Conservation (phyloP, 192 early-diverging fungal genomes). For the Jimgerdemannia flammicorona region DNA sequence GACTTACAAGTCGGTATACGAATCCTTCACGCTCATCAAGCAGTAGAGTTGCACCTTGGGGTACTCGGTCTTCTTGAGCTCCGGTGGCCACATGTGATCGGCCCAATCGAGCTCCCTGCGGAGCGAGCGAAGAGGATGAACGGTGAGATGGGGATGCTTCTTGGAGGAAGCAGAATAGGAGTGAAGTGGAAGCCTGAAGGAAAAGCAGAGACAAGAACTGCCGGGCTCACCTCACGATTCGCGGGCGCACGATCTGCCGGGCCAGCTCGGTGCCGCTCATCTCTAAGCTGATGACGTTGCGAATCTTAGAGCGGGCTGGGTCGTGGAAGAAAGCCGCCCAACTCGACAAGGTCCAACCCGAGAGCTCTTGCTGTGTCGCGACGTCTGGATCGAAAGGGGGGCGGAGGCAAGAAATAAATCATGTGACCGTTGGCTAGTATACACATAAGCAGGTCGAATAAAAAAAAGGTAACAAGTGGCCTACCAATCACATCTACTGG, state of each 20-base stretch:
- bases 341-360: slow-evolving; percentile 74
- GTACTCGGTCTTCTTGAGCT: slow-evolving; percentile 62
- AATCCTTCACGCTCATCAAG: slow-evolving; percentile 88
- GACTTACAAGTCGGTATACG: slow-evolving; percentile 83
- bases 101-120: slow-evolving; percentile 83
- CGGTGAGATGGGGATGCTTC: no score
- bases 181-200: not conserved
- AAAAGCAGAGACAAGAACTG: not conserved
- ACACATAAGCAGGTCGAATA: no score
- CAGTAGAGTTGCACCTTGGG: slow-evolving; percentile 91
- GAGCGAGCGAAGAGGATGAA: no score
- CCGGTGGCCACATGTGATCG: slow-evolving; percentile 79
- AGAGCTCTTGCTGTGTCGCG: slow-evolving; percentile 76
- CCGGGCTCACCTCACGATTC: slow-evolving; percentile 66
- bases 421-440: no score
- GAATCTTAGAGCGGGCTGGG: slow-evolving; percentile 60
- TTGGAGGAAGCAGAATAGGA: no score
- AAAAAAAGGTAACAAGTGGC: not conserved
- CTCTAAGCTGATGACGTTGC: slow-evolving; percentile 90
- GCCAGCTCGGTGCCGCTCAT: slow-evolving; percentile 72
- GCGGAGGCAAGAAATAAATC: no score
- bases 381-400: slow-evolving; percentile 53
- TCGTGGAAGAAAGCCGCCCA: slow-evolving; percentile 82
- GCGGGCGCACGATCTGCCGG: slow-evolving; percentile 63
- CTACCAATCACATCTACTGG: slow-evolving; percentile 77